These are phyloP conservation scores for Phellinidium pouzarii DNA, from an alignment of 1,284 basidiomycete species.

Conservation along the genomic window DNA sequence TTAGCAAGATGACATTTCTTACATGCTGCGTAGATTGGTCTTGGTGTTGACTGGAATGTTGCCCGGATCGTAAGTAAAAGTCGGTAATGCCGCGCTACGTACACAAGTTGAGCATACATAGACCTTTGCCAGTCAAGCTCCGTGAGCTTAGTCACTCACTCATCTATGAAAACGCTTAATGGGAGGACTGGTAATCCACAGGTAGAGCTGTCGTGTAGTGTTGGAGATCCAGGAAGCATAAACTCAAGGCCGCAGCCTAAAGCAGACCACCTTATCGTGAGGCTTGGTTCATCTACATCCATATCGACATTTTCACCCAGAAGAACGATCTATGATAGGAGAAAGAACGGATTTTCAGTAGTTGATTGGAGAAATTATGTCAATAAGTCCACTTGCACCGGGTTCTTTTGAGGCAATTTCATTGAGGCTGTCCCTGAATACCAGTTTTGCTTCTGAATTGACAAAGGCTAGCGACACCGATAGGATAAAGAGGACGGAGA, in stretches of 20 bases:
- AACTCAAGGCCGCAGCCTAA: constrained; percentile 44
- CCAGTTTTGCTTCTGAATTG: constrained; percentile 36
- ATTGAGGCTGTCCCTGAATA: constrained; percentile 38
- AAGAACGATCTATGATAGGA: constrained; percentile 38
- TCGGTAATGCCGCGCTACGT: constrained; percentile 23
- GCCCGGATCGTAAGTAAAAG: constrained; percentile 39
- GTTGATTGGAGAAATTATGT: background rate
- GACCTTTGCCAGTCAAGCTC: background rate
- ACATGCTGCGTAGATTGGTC: constrained; percentile 39
- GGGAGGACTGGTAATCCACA: constrained; percentile 44
- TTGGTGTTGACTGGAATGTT: constrained; percentile 36
- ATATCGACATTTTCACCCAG: constrained; percentile 51
- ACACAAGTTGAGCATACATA: background rate
- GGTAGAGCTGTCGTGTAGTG: constrained; percentile 36
- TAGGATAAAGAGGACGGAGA: constrained; percentile 43
- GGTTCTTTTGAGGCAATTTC: constrained; percentile 36
- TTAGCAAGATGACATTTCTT: constrained; percentile 9
- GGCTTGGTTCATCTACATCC: constrained; percentile 50
- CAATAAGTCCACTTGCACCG: constrained; percentile 33
- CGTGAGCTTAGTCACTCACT: constrained; percentile 30
- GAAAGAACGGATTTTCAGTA: background rate
- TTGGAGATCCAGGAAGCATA: constrained; percentile 43
- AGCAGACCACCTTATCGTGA: constrained; percentile 52
- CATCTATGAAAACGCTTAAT: constrained; percentile 43
- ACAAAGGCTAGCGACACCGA: constrained; percentile 44